Base-by-base conservation (phyloP, 2,329 filamentous ascomycete genomes). In the Fusarium sp. region DNA sequence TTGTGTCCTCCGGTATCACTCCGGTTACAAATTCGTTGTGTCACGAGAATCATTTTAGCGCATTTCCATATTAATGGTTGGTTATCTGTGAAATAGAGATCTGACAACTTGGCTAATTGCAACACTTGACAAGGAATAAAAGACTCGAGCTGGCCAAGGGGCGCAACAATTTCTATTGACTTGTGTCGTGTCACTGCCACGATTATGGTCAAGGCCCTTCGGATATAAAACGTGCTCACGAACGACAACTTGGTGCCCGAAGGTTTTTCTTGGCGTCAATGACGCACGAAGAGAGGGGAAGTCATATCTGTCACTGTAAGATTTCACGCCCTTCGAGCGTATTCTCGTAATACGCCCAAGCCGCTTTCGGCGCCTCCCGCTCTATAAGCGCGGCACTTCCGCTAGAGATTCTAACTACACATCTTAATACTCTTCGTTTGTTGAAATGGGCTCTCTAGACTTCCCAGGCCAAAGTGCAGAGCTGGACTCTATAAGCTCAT, bases 231-330 rank as follows among this genome's bases (percentile, higher is more conserved):
- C 8, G 11, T 18, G 8, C 9, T 7, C 5, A 20, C 15, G 8
- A 5, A 18, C 31, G 8, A n/a, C 9, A 18, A 8, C 31, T n/a
- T 21, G 35, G 28, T 12, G 16, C n/a, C 15, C 29, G 20, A 29
- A 24, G 26, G 15, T 29, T 41, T 13, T 20, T 10, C 2, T 18
- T 26, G 29, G 26, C 23, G 16, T n/a, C 8, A 21, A 57, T 33
- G 26, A 39, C 52, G 33, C 33, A 42, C 21, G 13, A 63, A 42
- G 57, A 23, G 42, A 16, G 61, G 50, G 61, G 59, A 57, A 64
- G 10, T 18, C 10, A 24, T 49, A 16, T 20, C 31, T 4, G 18
- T 13, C 26, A 33, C 5, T 2, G 16, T 13, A 21, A 33, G 7
- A 31, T 23, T 21, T 24, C 18, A 4, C 47, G 58, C 37, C 60